phyloP scores from a whole-genome alignment of 1,284 basidiomycete species.

The Tilletiopsis washingtonensis region DNA sequence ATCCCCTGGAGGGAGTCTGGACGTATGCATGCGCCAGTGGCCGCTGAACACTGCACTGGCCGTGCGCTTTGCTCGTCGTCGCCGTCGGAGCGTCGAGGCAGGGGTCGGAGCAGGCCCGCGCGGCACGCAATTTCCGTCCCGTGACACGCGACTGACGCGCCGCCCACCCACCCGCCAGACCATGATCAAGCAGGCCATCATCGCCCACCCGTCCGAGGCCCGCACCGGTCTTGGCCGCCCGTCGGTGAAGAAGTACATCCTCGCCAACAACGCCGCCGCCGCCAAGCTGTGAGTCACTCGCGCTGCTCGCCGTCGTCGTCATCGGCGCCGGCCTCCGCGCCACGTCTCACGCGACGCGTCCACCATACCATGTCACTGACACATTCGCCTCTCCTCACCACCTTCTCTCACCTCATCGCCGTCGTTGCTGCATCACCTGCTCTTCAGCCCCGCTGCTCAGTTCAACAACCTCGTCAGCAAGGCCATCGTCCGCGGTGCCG shows the following conservation, averaged over 20 bases:
- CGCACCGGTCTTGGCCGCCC: slow-evolving; percentile 79
- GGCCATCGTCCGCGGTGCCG: slow-evolving; percentile 70
- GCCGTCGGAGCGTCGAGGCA: background rate
- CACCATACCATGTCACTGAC: too few relatives aligned
- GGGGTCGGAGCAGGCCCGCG: background rate
- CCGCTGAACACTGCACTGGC: too few relatives aligned
- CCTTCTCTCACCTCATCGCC: too few relatives aligned
- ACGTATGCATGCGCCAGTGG: too few relatives aligned
- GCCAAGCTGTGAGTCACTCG: slow-evolving; percentile 23
- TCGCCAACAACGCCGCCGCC: slow-evolving; percentile 26
- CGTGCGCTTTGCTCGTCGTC: background rate
- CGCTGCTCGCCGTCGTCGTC: too few relatives aligned
- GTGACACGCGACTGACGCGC: background rate
- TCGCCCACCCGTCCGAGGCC: slow-evolving; percentile 64
- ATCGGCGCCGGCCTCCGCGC: too few relatives aligned
- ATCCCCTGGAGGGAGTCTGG: background rate
- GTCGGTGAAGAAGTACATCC: slow-evolving; percentile 76
- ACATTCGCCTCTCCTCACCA: too few relatives aligned
- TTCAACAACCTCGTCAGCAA: slow-evolving; percentile 72
- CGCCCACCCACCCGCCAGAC: slow-evolving; percentile 12
- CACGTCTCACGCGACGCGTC: too few relatives aligned
- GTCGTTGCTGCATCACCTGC: too few relatives aligned
- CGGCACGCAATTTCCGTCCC: background rate
- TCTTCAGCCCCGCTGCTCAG: slow-evolving; percentile 54
- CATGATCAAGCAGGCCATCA: slow-evolving; percentile 63